A percentile compares a stretch with the other conserved stretches of the same genome.
Evolutionary conservation across 805 yeast genomes (phyloP).

Genomic region (Tetrapisispora nanseiensis): DNA sequence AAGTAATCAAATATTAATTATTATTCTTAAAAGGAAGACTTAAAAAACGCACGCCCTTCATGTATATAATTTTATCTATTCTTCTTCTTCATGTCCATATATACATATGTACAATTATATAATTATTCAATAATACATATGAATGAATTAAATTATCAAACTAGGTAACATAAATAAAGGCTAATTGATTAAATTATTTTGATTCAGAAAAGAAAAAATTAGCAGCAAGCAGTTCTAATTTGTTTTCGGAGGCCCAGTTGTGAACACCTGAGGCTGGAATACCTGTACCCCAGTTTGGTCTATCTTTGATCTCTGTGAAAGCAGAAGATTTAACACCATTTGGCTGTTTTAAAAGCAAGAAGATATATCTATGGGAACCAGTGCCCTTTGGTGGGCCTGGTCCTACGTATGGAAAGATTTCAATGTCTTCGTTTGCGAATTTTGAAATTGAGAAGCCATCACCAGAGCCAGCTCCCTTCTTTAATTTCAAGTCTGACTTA

Average conservation of each 20-base stretch:
- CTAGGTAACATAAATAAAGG: too few relatives aligned
- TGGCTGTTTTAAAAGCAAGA: conserved; percentile 61
- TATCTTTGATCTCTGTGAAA: conserved; percentile 18
- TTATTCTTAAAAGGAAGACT: too few relatives aligned
- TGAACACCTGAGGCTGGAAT: conserved; percentile 67
- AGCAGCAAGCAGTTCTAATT: conserved; percentile 57
- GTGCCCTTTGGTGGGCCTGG: conserved; percentile 89
- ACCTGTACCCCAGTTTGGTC: conserved; percentile 70
- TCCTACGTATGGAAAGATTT: conserved; percentile 53
- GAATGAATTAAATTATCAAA: too few relatives aligned
- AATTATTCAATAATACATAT: too few relatives aligned
- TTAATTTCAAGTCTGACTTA: conserved; percentile 34
- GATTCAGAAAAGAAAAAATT: conserved; percentile 83
- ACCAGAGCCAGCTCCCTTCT: conserved; percentile 6
- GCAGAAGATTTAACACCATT: conserved; percentile 15
- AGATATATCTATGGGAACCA: conserved; percentile 81
- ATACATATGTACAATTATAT: too few relatives aligned
- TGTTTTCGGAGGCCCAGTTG: conserved; percentile 59
- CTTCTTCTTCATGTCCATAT: too few relatives aligned
- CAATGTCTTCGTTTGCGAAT: conserved; percentile 30
- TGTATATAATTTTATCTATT: too few relatives aligned
- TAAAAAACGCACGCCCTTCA: too few relatives aligned
- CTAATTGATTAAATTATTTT: too few relatives aligned
- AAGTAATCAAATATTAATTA: not conserved
- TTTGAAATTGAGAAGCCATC: conserved; percentile 8